Percentiles rank a stretch among this genome's conserved stretches.
Conservation (phyloP, 441 rosid species). For the Populus hybrid region DNA sequence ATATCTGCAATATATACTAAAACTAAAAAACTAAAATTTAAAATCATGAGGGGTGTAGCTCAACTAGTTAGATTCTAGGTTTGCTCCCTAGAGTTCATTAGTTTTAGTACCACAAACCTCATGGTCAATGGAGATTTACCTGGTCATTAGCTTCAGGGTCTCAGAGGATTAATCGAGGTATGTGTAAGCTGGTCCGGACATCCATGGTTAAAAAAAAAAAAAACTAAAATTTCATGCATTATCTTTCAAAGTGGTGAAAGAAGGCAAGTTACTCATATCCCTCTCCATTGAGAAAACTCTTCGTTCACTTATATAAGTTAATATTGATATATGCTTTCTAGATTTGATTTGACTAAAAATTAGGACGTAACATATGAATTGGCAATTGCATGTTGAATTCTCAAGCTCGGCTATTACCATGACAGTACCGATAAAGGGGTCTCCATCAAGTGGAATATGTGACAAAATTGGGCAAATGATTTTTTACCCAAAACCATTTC, state of each 20-base stretch:
- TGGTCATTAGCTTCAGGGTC: too few relatives aligned
- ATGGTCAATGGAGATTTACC: rapidly evolving
- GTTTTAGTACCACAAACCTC: too few relatives aligned
- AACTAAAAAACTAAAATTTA: too few relatives aligned
- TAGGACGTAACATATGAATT: background rate
- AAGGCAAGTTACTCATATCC: background rate
- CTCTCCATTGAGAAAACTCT: background rate
- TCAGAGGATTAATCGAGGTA: too few relatives aligned
- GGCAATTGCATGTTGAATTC: background rate
- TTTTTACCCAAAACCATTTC: background rate
- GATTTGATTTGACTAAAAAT: background rate
- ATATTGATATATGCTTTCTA: background rate
- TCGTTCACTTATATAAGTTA: background rate
- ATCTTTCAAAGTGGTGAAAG: too few relatives aligned
- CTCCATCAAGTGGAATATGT: background rate
- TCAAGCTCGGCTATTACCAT: too few relatives aligned
- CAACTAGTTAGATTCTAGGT: too few relatives aligned
- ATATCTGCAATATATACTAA: too few relatives aligned
- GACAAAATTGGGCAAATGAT: background rate
- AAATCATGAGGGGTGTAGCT: too few relatives aligned
- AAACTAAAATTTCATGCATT: too few relatives aligned
- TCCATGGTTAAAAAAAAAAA: too few relatives aligned
- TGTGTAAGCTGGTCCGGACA: rapidly evolving
- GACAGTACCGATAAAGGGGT: background rate
- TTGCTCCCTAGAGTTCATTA: too few relatives aligned